A percentile compares a stretch with the other conserved stretches of the same genome.
phyloP scores from a whole-genome alignment of 148 eudicot genomes.

The Persicaria maculosa region DNA sequence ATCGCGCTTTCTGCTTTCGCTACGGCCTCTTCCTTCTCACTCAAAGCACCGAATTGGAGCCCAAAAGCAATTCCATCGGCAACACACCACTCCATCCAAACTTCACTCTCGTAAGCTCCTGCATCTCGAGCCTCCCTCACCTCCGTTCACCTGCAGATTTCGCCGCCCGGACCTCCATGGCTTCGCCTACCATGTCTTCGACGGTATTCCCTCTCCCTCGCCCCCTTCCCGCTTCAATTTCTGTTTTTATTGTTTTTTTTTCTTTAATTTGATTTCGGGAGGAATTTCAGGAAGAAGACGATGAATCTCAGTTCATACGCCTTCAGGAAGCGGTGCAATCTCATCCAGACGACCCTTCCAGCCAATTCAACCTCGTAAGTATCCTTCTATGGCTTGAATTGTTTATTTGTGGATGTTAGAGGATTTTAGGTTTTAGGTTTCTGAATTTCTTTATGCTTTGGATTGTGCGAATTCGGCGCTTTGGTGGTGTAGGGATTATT shows the following conservation, averaged over 20 bases:
- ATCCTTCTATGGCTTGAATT: neutral
- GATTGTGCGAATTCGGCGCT: neutral
- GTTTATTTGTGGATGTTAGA: neutral
- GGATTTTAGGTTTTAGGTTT: neutral
- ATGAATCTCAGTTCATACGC: conserved; percentile 18
- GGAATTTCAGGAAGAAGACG: conserved; percentile 27
- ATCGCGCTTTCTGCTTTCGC: no score
- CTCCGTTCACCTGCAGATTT: no score
- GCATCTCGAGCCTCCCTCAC: neutral
- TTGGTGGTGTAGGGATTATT: conserved; percentile 43
- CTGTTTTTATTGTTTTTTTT: neutral
- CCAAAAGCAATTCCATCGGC: neutral
- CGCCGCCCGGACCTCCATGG: neutral
- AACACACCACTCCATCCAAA: neutral
- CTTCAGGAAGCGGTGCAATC: conserved; percentile 42
- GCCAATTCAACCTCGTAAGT: conserved; percentile 50
- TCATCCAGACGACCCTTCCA: conserved; percentile 56
- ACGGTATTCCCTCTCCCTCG: neutral
- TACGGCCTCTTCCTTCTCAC: no score
- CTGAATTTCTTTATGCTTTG: neutral
- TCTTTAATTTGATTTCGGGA: neutral
- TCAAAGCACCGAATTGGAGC: no score
- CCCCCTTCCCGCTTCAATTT: no score
- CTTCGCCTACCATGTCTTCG: neutral
- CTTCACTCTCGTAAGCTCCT: neutral